Evolutionary conservation across 2,329 filamentous ascomycete genomes (phyloP).

Genomic region (Fonsecaea multimorphosa): DNA sequence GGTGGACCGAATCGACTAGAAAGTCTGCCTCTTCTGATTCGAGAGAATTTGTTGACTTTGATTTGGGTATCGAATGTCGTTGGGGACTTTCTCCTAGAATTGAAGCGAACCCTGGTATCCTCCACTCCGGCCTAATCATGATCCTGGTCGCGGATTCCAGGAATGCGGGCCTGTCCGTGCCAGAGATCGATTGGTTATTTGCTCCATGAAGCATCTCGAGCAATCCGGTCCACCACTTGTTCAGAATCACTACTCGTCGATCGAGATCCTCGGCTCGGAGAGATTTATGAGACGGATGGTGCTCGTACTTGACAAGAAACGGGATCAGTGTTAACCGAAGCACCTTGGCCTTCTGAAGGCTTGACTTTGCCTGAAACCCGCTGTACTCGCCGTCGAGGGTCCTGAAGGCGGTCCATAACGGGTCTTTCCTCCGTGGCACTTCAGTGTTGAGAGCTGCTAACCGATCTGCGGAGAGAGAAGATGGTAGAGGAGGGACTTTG

Average conservation of each 20-base stretch:
- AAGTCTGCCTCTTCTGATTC: slow-evolving; percentile 69
- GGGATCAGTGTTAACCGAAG: slow-evolving; percentile 75
- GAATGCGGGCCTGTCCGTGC: slow-evolving; percentile 80
- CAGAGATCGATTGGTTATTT: slow-evolving; percentile 76
- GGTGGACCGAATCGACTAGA: slow-evolving; percentile 75
- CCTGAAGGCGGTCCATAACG: slow-evolving; percentile 72
- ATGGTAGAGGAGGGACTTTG: slow-evolving; percentile 56
- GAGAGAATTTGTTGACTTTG: slow-evolving; percentile 65
- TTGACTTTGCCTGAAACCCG: slow-evolving; percentile 75
- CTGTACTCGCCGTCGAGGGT: slow-evolving; percentile 66
- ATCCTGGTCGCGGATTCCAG: slow-evolving; percentile 79
- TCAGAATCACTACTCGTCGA: slow-evolving; percentile 75
- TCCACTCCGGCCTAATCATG: slow-evolving; percentile 90
- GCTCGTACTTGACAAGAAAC: slow-evolving; percentile 73
- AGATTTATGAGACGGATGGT: slow-evolving; percentile 68
- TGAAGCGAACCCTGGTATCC: slow-evolving; percentile 68
- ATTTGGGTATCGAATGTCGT: slow-evolving; percentile 52
- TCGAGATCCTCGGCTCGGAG: slow-evolving; percentile 83
- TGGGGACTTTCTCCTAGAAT: slow-evolving; percentile 44
- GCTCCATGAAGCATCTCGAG: slow-evolving; percentile 80
- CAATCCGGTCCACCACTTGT: slow-evolving; percentile 88
- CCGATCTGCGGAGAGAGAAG: slow-evolving; percentile 47
- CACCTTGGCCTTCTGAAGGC: slow-evolving; percentile 74
- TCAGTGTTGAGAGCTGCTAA: slow-evolving; percentile 43
- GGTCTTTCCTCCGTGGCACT: slow-evolving; percentile 66